Conservation (phyloP, 108 stramenopile genomes). For the Cylindrotheca fusiformis region DNA sequence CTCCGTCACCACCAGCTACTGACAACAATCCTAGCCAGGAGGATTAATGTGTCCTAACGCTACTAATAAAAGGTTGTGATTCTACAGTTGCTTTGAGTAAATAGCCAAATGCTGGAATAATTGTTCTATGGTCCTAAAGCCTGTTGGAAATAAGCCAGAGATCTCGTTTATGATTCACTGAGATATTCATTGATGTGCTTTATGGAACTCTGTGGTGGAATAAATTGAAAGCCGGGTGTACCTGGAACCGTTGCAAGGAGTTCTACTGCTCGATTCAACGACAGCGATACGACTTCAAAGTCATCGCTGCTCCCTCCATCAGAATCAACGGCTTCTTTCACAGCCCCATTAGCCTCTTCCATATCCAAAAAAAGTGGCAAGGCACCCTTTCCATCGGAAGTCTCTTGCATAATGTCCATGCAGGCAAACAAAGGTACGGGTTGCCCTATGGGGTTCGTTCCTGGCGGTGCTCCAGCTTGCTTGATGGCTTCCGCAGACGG, state of each 20-base stretch:
- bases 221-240: constrained; percentile 47
- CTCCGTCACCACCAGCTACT: too few relatives aligned
- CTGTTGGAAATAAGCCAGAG: too few relatives aligned
- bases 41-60: too few relatives aligned
- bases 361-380: constrained; percentile 63
- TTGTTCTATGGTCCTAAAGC: too few relatives aligned
- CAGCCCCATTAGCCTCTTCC: constrained; percentile 54
- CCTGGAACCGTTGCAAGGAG: constrained; percentile 43
- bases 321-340: constrained; percentile 41
- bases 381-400: constrained; percentile 32
- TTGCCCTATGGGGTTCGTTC: constrained; percentile 58
- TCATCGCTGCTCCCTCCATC: constrained; percentile 55
- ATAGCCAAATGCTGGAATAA: too few relatives aligned
- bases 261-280: constrained; percentile 42
- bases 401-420: constrained; percentile 63
- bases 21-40: too few relatives aligned
- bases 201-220: constrained; percentile 48
- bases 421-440: constrained; percentile 67
- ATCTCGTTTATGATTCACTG: too few relatives aligned
- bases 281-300: constrained; percentile 54
- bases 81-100: too few relatives aligned
- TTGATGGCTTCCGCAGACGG: constrained; percentile 44
- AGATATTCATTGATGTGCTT: constrained; percentile 50
- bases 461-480: constrained; percentile 63
- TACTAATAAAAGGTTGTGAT: too few relatives aligned